These are phyloP conservation scores for Paramyrothecium sp. DNA, from an alignment of 2,329 filamentous ascomycete species.

Conservation along the genomic window DNA sequence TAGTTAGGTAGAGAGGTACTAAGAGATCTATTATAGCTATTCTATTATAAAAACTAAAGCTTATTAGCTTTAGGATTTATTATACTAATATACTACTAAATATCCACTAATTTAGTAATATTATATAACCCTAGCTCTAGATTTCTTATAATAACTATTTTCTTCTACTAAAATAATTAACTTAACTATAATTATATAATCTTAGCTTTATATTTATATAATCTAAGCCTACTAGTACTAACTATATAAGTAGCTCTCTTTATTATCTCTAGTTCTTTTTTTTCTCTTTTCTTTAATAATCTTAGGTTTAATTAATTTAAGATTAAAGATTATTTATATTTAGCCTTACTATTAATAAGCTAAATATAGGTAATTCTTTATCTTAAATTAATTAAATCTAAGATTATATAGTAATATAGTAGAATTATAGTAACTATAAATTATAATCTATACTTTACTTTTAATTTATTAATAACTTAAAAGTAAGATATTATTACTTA, in stretches of 20 bases:
- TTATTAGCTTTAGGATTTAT: conserved; percentile 2
- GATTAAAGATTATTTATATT: not conserved
- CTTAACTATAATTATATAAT: not conserved
- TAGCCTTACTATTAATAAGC: not conserved
- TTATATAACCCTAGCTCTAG: not conserved
- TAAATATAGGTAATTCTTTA: not conserved
- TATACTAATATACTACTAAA: not conserved
- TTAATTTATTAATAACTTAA: conserved; percentile 1
- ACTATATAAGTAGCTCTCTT: not conserved
- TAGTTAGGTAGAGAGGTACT: no score
- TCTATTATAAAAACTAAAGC: conserved; percentile 2
- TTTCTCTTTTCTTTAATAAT: not conserved
- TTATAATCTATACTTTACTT: not conserved
- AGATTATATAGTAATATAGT: conserved; percentile 1
- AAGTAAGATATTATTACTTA: conserved; percentile 1
- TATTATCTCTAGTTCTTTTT: not conserved
- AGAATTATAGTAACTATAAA: conserved; percentile 2
- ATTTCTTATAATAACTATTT: not conserved
- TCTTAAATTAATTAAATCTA: not conserved
- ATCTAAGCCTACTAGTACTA: not conserved
- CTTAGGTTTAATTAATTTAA: not conserved
- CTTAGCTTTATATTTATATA: not conserved
- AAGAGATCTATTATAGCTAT: not conserved
- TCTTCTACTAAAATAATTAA: not conserved
- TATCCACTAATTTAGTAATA: conserved; percentile 1